Base-by-base conservation (phyloP, 768 basidiomycete species). In the Hygrophorus russula region DNA sequence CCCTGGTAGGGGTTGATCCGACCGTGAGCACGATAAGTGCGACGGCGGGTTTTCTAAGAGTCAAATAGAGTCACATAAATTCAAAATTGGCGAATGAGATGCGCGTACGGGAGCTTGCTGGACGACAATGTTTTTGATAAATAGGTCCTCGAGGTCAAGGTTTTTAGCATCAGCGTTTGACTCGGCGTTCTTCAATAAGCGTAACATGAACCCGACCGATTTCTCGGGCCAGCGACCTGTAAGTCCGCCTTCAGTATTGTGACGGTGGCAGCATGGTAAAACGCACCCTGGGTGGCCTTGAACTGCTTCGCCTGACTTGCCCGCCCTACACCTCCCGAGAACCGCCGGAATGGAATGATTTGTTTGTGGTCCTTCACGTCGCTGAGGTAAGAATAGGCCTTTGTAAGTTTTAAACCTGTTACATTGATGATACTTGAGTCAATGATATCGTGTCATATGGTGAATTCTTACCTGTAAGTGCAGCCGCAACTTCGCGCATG, bases 151-250 rank as follows among this genome's bases (percentile, higher is more conserved):
- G 48, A 89, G 71, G 45, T 90, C 87, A 51, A 99, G 71, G 67
- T 80, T 89, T 75, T 99, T 99, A 56, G 89, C 89, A 57, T 98
- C 93, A 50, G 96, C 96, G 65, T 99, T 99, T 53, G 96, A 83
- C 66, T 98, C 94, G 34, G 96, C 96, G 66, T 99, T 99, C 78
- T 98, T 98, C 60, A 99, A 67, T 42, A 99, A 79, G 53, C 88
- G 81, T 49, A 82, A 74, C 61, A 99, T 83, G 76, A 92, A 94
- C 65, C 85, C 84, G 67, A 96, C 80, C 40, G 91, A 97, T 71
- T 99, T 98, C 73, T 90, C 93, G 61, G 96, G 96, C 96, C 96
- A 98, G 61, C 96, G 94, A 81, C 96, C 94, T 97, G 53, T 7
- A 33, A 10, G 13, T n/a, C 35, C 10, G n/a, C 43, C 17, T 42